Conservation (phyloP, 1,139 yeast genomes). For the Pichia norvegensis region DNA sequence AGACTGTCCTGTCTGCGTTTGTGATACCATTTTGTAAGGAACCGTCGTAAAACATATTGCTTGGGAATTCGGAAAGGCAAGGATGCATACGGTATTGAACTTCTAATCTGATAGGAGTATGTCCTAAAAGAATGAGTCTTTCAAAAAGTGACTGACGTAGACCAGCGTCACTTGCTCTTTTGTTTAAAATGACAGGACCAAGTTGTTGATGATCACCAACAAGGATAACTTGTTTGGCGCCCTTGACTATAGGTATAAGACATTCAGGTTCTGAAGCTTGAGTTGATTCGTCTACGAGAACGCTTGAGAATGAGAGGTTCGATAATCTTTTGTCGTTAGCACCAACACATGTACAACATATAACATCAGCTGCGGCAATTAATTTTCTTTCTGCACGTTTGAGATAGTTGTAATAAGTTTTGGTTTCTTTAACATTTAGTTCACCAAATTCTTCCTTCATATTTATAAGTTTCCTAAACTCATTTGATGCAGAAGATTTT, state of each 20-base stretch:
- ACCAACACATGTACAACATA: conserved; percentile 89
- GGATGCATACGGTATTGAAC: conserved; percentile 98
- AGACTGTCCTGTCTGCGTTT: conserved; percentile 54
- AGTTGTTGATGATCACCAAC: conserved; percentile 96
- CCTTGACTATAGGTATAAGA: conserved; percentile 79
- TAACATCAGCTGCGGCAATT: conserved; percentile 61
- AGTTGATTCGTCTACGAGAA: conserved; percentile 85
- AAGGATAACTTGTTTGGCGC: conserved; percentile 79
- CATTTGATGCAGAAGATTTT: conserved; percentile 41
- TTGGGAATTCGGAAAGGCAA: conserved; percentile 73
- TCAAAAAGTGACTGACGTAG: conserved; percentile 80
- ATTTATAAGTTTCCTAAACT: conserved; percentile 49
- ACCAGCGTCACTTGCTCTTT: conserved; percentile 80
- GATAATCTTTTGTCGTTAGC: conserved; percentile 70
- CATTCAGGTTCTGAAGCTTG: conserved; percentile 93
- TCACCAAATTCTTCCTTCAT: conserved; percentile 67
- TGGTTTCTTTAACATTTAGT: conserved; percentile 48
- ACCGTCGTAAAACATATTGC: conserved; percentile 92
- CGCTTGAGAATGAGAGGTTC: conserved; percentile 56
- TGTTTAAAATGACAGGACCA: conserved; percentile 82
- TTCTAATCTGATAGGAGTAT: conserved; percentile 76
- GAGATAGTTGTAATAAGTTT: conserved; percentile 35
- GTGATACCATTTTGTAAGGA: conserved; percentile 87
- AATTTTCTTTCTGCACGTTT: conserved; percentile 43
- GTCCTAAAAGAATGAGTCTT: conserved; percentile 76